phyloP scores from a whole-genome alignment of 192 early-diverging fungal genomes.

The Mortierella antarctica region DNA sequence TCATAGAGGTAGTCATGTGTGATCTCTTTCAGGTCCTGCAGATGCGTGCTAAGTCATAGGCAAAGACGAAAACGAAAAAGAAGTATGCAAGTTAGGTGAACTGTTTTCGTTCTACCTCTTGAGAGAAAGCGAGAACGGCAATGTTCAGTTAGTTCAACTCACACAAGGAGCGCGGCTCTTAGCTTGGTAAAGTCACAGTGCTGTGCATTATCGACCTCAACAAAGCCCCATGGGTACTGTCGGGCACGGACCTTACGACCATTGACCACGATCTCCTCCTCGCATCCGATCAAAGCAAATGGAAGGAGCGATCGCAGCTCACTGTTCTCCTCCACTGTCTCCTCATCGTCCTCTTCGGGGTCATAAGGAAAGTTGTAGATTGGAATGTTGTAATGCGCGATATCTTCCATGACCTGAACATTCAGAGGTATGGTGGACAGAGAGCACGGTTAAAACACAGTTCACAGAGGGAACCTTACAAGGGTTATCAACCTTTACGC shows the following conservation, averaged over 20 bases:
- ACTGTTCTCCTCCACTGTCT: conserved; percentile 97
- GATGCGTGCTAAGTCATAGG: conserved; percentile 80
- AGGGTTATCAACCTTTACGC: neutral
- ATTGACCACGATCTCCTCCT: conserved; percentile 85
- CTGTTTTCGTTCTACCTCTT: neutral
- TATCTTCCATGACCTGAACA: conserved; percentile 91
- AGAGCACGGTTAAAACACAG: neutral
- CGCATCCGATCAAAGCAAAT: conserved; percentile 96
- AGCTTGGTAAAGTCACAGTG: conserved; percentile 97
- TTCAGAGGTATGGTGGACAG: neutral
- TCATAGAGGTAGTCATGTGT: conserved; percentile 97
- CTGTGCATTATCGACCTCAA: conserved; percentile 96
- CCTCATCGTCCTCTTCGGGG: conserved; percentile 97
- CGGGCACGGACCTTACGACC: conserved; percentile 92
- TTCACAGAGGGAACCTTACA: conserved; percentile 4
- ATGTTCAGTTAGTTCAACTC: conserved; percentile 2
- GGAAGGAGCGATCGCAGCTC: conserved; percentile 93
- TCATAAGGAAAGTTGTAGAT: conserved; percentile 98
- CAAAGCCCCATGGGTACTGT: conserved; percentile 95
- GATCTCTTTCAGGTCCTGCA: conserved; percentile 97
- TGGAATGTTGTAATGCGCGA: conserved; percentile 92
- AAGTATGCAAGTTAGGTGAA: neutral
- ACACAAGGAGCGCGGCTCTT: conserved; percentile 87
- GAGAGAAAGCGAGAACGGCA: neutral
- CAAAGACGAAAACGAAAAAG: neutral